phyloP scores from a whole-genome alignment of 805 yeast genomes.

The Saccharomycopsis schoenii region DNA sequence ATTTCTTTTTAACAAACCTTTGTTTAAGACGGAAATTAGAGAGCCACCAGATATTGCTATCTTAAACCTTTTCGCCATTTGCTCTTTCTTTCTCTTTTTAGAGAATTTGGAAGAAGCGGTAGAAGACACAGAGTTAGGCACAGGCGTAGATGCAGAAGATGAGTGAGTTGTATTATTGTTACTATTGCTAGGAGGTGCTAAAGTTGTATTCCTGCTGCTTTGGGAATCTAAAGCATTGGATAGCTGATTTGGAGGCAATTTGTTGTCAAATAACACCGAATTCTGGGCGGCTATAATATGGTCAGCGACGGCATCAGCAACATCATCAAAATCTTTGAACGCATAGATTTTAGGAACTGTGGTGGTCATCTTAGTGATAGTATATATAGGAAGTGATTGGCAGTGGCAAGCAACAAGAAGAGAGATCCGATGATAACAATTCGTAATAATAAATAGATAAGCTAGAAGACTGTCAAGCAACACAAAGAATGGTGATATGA shows the following conservation, averaged over 20 bases:
- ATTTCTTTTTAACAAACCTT: slow-evolving; percentile 69
- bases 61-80: slow-evolving; percentile 64
- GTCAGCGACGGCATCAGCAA: slow-evolving; percentile 95
- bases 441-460: too few species aligned
- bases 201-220: background rate
- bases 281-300: slow-evolving; percentile 87
- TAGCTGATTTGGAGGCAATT: background rate
- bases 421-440: too few species aligned
- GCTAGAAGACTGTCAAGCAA: too few species aligned
- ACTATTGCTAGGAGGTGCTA: background rate
- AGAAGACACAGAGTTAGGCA: slow-evolving; percentile 10
- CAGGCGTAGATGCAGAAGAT: slow-evolving; percentile 22
- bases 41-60: slow-evolving; percentile 94
- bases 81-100: slow-evolving; percentile 36
- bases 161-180: slow-evolving; percentile 2
- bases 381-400: too few species aligned
- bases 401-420: too few species aligned
- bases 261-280: slow-evolving; percentile 36
- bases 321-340: slow-evolving; percentile 80
- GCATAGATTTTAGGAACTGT: slow-evolving; percentile 91
- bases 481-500: too few species aligned
- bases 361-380: slow-evolving; percentile 53
- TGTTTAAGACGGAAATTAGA: slow-evolving; percentile 71
- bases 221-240: background rate
- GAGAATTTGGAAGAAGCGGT: background rate